Conservation (phyloP, 345 rosid genomes). For the Bruguiera parviflora region DNA sequence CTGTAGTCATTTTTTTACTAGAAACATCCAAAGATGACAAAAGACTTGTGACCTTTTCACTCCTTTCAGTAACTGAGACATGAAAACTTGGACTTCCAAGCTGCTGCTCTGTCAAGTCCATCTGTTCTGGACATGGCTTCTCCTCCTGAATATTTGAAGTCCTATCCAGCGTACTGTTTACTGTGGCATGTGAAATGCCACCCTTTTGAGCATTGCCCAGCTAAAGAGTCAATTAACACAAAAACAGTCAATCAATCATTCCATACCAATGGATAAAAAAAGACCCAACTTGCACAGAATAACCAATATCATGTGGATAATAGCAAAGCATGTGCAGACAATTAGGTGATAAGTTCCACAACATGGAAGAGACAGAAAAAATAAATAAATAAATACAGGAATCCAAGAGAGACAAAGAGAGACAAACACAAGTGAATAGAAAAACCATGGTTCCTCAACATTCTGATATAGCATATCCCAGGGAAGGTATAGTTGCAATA, state of each 20-base stretch:
- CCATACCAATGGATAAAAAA: neutral
- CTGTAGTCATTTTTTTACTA: constrained; percentile 23
- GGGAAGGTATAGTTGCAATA: no score
- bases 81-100: constrained; percentile 35
- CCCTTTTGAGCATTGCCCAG: constrained; percentile 50
- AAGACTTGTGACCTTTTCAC: constrained; percentile 28
- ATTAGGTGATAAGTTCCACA: no score
- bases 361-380: no score
- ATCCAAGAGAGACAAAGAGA: no score
- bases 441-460: no score
- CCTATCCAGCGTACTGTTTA: constrained; percentile 32
- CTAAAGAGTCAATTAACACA: constrained; percentile 38
- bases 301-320: neutral
- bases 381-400: no score
- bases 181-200: constrained; percentile 40
- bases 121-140: constrained; percentile 31
- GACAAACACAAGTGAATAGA: no score
- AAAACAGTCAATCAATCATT: constrained; percentile 1
- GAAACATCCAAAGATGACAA: constrained; percentile 43
- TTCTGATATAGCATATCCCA: no score
- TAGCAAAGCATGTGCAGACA: no score
- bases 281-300: neutral
- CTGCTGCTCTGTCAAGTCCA: constrained; percentile 34
- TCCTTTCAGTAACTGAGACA: constrained; percentile 28
- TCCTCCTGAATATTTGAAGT: constrained; percentile 37